These are phyloP conservation scores for Fusarium devonianum DNA, from an alignment of 2,329 filamentous ascomycete species.

Conservation along the genomic window DNA sequence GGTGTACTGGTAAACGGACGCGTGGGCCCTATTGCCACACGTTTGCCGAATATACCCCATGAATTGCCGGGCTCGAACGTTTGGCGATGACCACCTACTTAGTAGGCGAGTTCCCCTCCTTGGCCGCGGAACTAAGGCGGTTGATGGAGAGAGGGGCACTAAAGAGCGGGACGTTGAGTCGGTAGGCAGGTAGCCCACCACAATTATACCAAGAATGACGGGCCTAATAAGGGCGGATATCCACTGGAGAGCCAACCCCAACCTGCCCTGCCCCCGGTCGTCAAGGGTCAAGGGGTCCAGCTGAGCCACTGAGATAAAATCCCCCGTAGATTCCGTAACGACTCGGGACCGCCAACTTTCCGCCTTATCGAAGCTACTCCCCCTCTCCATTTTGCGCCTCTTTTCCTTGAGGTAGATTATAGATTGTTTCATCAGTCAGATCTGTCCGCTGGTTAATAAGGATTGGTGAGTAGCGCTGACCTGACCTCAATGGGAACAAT, in stretches of 20 bases:
- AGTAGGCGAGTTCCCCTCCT: not conserved
- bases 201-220: too few species aligned
- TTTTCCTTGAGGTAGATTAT: not conserved
- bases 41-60: not conserved
- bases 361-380: too few species aligned
- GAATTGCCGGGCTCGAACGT: not conserved
- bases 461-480: slow-evolving; percentile 1
- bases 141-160: not conserved
- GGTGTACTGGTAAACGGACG: not conserved
- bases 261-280: too few species aligned
- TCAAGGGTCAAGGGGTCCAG: too few species aligned
- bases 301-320: too few species aligned
- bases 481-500: slow-evolving; percentile 3
- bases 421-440: not conserved
- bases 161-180: slow-evolving; percentile 8
- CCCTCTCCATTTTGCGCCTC: not conserved
- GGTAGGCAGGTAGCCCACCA: not conserved
- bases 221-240: too few species aligned
- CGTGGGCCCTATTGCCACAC: not conserved
- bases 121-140: slow-evolving; percentile 2
- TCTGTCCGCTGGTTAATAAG: not conserved
- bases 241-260: too few species aligned
- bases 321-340: too few species aligned
- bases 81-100: not conserved
- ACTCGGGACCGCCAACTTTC: too few species aligned